These are phyloP conservation scores for Olyra latifolia DNA, from an alignment of 176 grass and related monocot genomes.

Conservation along the genomic window DNA sequence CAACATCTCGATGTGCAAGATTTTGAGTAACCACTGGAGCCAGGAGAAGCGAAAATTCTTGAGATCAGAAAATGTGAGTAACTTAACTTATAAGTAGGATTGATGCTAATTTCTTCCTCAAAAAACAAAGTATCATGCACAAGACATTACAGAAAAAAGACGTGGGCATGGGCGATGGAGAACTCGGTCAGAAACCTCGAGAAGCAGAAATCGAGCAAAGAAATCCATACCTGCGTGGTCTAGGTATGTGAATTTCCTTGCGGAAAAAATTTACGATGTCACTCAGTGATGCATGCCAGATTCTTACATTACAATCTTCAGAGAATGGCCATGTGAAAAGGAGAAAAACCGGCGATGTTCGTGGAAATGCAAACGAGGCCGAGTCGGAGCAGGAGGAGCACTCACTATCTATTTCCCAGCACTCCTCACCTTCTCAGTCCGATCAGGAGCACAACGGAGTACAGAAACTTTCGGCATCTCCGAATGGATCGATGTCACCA, in stretches of 20 bases:
- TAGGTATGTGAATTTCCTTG: constrained; percentile 33
- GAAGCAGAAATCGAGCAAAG: constrained; percentile 56
- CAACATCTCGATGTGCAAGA: constrained; percentile 96
- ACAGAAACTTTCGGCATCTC: constrained; percentile 62
- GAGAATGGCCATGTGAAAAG: constrained; percentile 71
- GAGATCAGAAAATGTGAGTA: constrained; percentile 51
- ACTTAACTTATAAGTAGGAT: not conserved
- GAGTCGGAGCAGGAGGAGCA: constrained; percentile 92
- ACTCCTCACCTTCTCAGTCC: constrained; percentile 87
- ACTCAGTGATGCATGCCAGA: not conserved
- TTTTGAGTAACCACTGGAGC: constrained; percentile 91
- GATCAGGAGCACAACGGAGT: constrained; percentile 83
- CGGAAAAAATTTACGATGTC: not conserved
- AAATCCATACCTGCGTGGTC: constrained; percentile 40
- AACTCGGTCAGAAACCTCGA: constrained; percentile 37
- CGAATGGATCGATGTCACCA: constrained; percentile 46
- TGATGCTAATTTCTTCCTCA: not conserved
- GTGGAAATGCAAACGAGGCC: constrained; percentile 32
- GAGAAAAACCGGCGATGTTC: constrained; percentile 60
- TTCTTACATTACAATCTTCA: constrained; percentile 20
- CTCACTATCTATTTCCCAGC: constrained; percentile 86
- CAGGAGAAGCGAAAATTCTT: constrained; percentile 79
- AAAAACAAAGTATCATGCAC: not conserved
- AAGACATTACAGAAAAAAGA: constrained; percentile 43
- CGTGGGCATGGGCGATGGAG: constrained; percentile 37